These are phyloP conservation scores for Paradendryphiella salina DNA, from an alignment of 2,329 filamentous ascomycete species.

Conservation along the genomic window DNA sequence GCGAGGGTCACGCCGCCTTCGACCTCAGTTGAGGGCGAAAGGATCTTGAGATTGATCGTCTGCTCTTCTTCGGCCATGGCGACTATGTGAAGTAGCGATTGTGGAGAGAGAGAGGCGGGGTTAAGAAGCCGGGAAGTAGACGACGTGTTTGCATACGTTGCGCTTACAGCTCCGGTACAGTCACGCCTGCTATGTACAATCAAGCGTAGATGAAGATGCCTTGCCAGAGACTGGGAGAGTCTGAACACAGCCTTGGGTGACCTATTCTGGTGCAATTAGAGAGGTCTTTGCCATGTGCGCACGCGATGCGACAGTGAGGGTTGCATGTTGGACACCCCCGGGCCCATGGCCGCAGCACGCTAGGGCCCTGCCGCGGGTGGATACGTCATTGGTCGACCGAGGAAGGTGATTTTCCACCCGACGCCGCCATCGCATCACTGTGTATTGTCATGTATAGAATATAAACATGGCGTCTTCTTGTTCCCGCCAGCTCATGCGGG, in stretches of 20 bases:
- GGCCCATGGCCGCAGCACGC: conserved; percentile 20
- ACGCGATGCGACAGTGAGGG: conserved; percentile 3
- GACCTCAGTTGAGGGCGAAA: conserved; percentile 47
- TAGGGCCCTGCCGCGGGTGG: conserved; percentile 10
- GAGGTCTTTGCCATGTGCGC: not conserved
- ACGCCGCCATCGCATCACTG: conserved; percentile 14
- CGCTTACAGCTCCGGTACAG: conserved; percentile 24
- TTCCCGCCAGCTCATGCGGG: conserved; percentile 34
- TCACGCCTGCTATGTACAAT: conserved; percentile 13
- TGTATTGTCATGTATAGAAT: conserved; percentile 16
- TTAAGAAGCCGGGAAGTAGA: conserved; percentile 4
- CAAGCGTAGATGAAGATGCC: not conserved
- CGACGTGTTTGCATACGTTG: conserved; percentile 40
- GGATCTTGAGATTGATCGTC: conserved; percentile 45
- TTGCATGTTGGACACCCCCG: conserved; percentile 10
- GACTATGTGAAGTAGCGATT: conserved; percentile 1
- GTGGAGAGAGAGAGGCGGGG: conserved; percentile 2
- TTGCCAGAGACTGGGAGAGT: not conserved
- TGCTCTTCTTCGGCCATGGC: conserved; percentile 32
- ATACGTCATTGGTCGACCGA: conserved; percentile 35
- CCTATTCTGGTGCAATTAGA: not conserved
- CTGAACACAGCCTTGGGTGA: not conserved
- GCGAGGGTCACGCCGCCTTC: conserved; percentile 40
- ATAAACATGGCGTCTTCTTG: conserved; percentile 35
- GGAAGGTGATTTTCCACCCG: conserved; percentile 21